Conservation (phyloP, 192 early-diverging fungal species). For the Funneliformis mosseae region DNA sequence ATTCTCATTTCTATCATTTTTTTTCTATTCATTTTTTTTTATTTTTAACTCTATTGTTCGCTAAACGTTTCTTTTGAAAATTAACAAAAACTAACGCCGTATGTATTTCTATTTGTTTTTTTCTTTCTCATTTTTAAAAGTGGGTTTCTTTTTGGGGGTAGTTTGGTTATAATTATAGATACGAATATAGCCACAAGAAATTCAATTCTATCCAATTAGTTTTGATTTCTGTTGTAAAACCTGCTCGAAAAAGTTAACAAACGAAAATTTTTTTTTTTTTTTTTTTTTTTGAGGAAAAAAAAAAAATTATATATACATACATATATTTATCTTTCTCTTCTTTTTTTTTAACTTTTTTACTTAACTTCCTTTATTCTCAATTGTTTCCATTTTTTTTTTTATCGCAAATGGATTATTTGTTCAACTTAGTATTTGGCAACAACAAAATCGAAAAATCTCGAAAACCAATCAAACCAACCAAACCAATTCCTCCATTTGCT, state of each 20-base stretch:
- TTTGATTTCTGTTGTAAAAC: background rate
- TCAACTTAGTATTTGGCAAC: background rate
- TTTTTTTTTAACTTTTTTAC: background rate
- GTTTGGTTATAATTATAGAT: background rate
- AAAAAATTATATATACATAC: no score
- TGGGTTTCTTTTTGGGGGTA: no score
- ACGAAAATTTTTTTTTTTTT: no score
- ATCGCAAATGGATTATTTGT: slow-evolving; percentile 6
- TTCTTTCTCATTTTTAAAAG: background rate
- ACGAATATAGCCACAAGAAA: background rate
- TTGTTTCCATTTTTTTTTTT: background rate
- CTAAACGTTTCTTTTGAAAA: no score
- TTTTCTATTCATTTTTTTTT: background rate
- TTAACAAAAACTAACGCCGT: background rate
- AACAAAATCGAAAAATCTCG: background rate
- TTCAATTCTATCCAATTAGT: background rate
- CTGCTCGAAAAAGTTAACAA: background rate
- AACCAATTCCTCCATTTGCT: background rate
- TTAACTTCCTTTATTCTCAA: background rate
- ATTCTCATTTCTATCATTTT: background rate
- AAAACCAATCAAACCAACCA: background rate
- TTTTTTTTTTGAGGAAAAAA: background rate
- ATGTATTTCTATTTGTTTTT: background rate
- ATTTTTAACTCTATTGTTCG: no score
- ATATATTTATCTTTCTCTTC: background rate